phyloP scores from a whole-genome alignment of 352 stramenopile genomes.

The Phytopythium litorale region DNA sequence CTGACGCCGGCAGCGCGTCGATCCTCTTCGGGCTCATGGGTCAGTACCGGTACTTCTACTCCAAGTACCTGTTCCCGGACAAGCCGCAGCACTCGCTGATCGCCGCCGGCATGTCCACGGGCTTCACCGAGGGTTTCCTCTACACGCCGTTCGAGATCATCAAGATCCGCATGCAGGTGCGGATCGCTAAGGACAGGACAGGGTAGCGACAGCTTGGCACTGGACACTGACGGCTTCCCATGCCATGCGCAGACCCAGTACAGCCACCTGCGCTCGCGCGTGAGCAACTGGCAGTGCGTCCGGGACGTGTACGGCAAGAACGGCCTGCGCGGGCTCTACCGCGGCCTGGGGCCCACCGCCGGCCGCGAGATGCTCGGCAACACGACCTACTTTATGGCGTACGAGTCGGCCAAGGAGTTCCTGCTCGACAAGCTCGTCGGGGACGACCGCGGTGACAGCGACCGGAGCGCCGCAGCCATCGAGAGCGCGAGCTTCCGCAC shows the following conservation, averaged over 20 bases:
- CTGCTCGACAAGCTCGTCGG: conserved; percentile 57
- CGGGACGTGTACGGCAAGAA: conserved; percentile 57
- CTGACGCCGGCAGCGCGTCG: conserved; percentile 28
- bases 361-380: conserved; percentile 83
- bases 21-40: conserved; percentile 72
- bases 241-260: conserved; percentile 40
- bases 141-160: conserved; percentile 77
- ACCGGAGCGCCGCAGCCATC: conserved; percentile 19
- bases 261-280: conserved; percentile 36
- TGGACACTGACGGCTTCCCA: neutral
- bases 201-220: neutral
- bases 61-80: conserved; percentile 50
- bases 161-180: conserved; percentile 65
- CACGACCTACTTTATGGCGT: conserved; percentile 81
- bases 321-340: conserved; percentile 70
- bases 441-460: neutral
- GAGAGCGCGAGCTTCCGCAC: conserved; percentile 58
- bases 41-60: conserved; percentile 71
- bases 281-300: conserved; percentile 76
- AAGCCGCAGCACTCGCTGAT: conserved; percentile 49
- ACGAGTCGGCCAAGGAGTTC: conserved; percentile 66
- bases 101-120: conserved; percentile 50
- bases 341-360: conserved; percentile 56
- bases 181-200: neutral
- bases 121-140: conserved; percentile 55